Percentiles rank a stretch among this genome's conserved stretches.
These are phyloP conservation scores for Exophiala lecanii-corni DNA, from an alignment of 2,329 filamentous ascomycete genomes.

Conservation along the genomic window DNA sequence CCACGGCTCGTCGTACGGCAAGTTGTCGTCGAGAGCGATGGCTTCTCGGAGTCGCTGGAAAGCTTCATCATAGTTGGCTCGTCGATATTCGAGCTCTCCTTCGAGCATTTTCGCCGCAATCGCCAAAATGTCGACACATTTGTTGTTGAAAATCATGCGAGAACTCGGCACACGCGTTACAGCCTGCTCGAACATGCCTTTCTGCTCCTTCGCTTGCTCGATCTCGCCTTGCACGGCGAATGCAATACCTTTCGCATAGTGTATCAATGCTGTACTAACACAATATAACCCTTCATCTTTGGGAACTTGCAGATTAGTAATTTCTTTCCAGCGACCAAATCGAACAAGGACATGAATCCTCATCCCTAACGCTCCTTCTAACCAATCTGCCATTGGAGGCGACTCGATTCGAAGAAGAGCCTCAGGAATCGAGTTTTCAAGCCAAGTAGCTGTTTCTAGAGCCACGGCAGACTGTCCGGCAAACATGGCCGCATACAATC, in stretches of 20 bases:
- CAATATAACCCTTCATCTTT: slow-evolving; percentile 59
- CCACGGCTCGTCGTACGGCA: slow-evolving; percentile 72
- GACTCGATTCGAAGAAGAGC: slow-evolving; percentile 59
- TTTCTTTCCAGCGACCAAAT: slow-evolving; percentile 67
- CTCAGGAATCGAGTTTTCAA: slow-evolving; percentile 61
- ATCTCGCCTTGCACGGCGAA: slow-evolving; percentile 55
- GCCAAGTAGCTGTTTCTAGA: slow-evolving; percentile 53
- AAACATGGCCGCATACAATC: slow-evolving; percentile 74
- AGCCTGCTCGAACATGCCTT: slow-evolving; percentile 49
- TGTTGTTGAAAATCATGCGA: slow-evolving; percentile 66
- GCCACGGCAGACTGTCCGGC: slow-evolving; percentile 61
- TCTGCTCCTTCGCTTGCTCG: slow-evolving; percentile 51
- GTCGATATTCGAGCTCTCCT: slow-evolving; percentile 69
- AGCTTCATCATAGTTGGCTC: slow-evolving; percentile 53
- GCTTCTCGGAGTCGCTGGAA: slow-evolving; percentile 57
- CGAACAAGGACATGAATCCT: slow-evolving; percentile 66
- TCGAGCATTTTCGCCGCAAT: slow-evolving; percentile 64
- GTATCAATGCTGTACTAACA: slow-evolving; percentile 62
- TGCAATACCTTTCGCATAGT: slow-evolving; percentile 67
- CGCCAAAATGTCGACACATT: slow-evolving; percentile 56
- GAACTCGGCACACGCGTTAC: slow-evolving; percentile 50
- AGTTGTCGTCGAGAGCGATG: slow-evolving; percentile 55
- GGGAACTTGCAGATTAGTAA: slow-evolving; percentile 55
- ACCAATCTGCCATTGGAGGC: slow-evolving; percentile 73
- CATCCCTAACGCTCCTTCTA: slow-evolving; percentile 66